Percentiles rank a stretch among this genome's conserved stretches.
Conservation (phyloP, 345 rosid species). For the Eucalyptus tenuipes region DNA sequence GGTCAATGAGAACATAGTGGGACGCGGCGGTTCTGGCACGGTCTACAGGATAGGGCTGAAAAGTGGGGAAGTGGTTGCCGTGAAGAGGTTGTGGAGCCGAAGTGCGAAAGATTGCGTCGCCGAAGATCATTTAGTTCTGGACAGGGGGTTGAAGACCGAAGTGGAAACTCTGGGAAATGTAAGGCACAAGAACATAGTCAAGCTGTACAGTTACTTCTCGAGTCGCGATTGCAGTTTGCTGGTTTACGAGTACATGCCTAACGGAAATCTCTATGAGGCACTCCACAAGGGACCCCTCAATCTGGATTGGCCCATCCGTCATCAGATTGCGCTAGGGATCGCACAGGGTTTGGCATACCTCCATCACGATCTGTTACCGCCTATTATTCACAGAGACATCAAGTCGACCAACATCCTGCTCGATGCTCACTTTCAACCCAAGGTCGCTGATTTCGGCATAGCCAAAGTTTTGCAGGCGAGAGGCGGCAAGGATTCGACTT, state of each 20-base stretch:
- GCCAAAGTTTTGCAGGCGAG: slow-evolving; percentile 89
- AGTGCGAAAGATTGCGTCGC: slow-evolving; percentile 36
- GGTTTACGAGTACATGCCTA: slow-evolving; percentile 89
- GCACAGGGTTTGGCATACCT: slow-evolving; percentile 93
- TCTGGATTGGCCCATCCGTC: slow-evolving; percentile 81
- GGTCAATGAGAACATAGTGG: slow-evolving; percentile 74
- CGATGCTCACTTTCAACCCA: slow-evolving; percentile 65
- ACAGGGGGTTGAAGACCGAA: slow-evolving; percentile 67
- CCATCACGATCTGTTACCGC: slow-evolving; percentile 65
- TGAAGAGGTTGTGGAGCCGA: slow-evolving; percentile 68
- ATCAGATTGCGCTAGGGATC: slow-evolving; percentile 76
- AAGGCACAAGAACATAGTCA: slow-evolving; percentile 87
- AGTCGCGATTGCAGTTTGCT: slow-evolving; percentile 50
- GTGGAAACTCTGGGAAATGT: slow-evolving; percentile 83
- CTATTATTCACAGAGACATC: slow-evolving; percentile 88
- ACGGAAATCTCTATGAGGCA: slow-evolving; percentile 85
- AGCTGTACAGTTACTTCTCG: slow-evolving; percentile 72
- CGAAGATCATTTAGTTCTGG: slow-evolving; percentile 30
- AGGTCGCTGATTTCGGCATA: slow-evolving; percentile 90
- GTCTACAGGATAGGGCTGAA: slow-evolving; percentile 58
- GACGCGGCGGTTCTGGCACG: slow-evolving; percentile 80
- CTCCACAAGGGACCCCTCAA: slow-evolving; percentile 51
- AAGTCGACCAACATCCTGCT: slow-evolving; percentile 81
- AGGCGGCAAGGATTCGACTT: slow-evolving; percentile 75
- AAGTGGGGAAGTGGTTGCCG: slow-evolving; percentile 71